These are phyloP conservation scores for Acanthamoeba sp. DNA, from an alignment of 208 protist species.

Conservation along the genomic window DNA sequence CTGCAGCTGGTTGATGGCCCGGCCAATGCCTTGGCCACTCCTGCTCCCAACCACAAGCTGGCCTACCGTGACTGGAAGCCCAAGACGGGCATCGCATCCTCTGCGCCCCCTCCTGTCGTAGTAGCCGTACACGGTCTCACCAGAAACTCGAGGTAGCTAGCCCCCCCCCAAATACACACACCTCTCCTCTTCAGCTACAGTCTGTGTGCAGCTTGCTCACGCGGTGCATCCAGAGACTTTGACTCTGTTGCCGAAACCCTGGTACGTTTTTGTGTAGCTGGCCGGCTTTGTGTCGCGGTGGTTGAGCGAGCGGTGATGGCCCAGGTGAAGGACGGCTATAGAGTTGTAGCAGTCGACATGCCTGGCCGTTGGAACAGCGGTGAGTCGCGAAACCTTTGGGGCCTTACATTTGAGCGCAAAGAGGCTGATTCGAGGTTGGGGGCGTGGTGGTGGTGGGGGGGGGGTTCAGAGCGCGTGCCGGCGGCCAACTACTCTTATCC, in stretches of 20 bases:
- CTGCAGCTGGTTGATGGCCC: neutral
- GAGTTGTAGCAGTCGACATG: neutral
- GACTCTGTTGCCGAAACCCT: neutral
- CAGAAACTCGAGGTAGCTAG: neutral
- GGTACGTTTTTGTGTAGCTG: neutral
- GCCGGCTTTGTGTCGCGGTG: neutral
- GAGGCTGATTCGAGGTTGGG: no score
- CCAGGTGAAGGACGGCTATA: conserved; percentile 5
- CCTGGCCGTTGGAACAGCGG: conserved; percentile 21
- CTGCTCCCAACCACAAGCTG: neutral
- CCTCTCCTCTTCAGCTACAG: neutral
- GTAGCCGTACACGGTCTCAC: conserved; percentile 15
- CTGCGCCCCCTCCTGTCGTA: neutral
- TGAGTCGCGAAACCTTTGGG: no score
- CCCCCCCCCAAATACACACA: neutral
- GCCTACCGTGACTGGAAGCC: conserved; percentile 14
- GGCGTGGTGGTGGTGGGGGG: no score
- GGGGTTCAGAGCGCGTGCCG: neutral
- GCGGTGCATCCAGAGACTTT: neutral
- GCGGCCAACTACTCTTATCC: neutral
- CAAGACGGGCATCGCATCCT: neutral
- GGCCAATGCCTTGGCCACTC: neutral
- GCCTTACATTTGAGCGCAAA: no score
- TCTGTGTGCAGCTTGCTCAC: neutral
- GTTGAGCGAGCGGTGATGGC: neutral